Percentiles rank a stretch among this genome's conserved stretches.
phyloP scores from a whole-genome alignment of 2,329 filamentous ascomycete genomes.

The Trichoderma brevicompactum region DNA sequence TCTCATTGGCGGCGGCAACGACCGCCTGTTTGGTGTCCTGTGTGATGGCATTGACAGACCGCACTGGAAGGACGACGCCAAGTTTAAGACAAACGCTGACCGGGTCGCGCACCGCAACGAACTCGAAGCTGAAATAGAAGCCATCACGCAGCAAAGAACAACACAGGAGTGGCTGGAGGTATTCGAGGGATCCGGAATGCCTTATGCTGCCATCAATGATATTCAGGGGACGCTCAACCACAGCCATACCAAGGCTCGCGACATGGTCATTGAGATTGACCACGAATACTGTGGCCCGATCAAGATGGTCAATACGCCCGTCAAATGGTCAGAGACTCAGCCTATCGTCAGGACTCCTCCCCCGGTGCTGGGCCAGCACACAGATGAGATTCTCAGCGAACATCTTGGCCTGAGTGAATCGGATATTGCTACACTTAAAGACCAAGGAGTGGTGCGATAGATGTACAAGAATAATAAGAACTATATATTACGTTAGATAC shows the following conservation, averaged over 20 bases:
- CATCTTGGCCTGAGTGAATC: conserved; percentile 63
- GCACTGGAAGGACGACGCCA: conserved; percentile 63
- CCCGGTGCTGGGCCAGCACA: conserved; percentile 86
- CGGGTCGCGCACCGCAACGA: conserved; percentile 73
- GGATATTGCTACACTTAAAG: conserved; percentile 66
- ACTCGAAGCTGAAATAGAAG: conserved; percentile 80
- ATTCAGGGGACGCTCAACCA: conserved; percentile 83
- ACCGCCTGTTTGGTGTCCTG: conserved; percentile 68
- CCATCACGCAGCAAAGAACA: conserved; percentile 72
- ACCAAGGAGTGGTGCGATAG: conserved; percentile 67
- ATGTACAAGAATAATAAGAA: conserved; percentile 6
- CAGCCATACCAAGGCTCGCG: conserved; percentile 79
- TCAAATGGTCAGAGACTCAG: conserved; percentile 87
- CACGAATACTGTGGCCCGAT: conserved; percentile 83
- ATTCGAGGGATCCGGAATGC: conserved; percentile 90
- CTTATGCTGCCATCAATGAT: conserved; percentile 91
- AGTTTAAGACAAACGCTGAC: conserved; percentile 64
- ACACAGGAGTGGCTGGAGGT: conserved; percentile 86
- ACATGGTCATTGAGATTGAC: conserved; percentile 88
- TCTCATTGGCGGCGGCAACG: conserved; percentile 73
- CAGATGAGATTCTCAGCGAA: conserved; percentile 71
- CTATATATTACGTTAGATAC: neutral
- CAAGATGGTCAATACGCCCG: conserved; percentile 88
- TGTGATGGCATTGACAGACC: conserved; percentile 62
- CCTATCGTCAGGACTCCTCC: conserved; percentile 78